phyloP scores from a whole-genome alignment of 495 filamentous ascomycete species.

The Daldinia vernicosa region DNA sequence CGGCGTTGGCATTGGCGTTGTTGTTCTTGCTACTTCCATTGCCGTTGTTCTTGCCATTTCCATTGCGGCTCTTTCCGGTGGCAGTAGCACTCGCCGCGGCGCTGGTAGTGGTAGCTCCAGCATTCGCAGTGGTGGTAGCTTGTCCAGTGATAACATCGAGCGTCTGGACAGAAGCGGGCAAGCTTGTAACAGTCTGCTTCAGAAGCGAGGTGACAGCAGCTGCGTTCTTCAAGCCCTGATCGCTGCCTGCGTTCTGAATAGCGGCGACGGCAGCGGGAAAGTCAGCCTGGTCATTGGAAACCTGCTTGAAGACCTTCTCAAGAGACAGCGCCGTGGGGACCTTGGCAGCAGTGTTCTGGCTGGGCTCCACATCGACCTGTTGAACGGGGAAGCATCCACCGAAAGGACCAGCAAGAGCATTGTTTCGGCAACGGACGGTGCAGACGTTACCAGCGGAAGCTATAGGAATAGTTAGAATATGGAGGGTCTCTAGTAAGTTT shows the following conservation, averaged over 20 bases:
- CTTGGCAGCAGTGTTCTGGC: conserved; percentile 48
- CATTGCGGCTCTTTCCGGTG: conserved; percentile 1
- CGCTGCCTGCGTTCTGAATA: conserved; percentile 48
- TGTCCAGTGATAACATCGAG: conserved; percentile 17
- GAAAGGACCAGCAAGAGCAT: conserved; percentile 65
- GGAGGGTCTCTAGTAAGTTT: not conserved
- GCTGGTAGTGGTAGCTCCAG: conserved; percentile 12
- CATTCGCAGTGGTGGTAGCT: conserved; percentile 5
- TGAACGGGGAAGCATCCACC: conserved; percentile 61
- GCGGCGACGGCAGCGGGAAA: conserved; percentile 49
- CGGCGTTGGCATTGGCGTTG: not conserved
- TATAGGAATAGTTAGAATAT: conserved; percentile 22
- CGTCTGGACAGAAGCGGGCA: conserved; percentile 23
- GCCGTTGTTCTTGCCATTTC: conserved; percentile 28
- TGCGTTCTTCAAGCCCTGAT: conserved; percentile 44
- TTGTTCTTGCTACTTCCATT: conserved; percentile 28
- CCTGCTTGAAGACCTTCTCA: conserved; percentile 44
- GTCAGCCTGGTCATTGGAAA: conserved; percentile 47
- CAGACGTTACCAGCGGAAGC: conserved; percentile 62
- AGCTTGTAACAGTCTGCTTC: conserved; percentile 27
- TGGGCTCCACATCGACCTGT: conserved; percentile 49
- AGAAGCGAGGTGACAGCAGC: conserved; percentile 42
- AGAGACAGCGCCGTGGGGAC: conserved; percentile 46
- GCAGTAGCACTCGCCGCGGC: conserved; percentile 20
- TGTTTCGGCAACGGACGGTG: conserved; percentile 65